Base-by-base conservation (phyloP, 1,284 basidiomycete species). In the Ustilago sp. region DNA sequence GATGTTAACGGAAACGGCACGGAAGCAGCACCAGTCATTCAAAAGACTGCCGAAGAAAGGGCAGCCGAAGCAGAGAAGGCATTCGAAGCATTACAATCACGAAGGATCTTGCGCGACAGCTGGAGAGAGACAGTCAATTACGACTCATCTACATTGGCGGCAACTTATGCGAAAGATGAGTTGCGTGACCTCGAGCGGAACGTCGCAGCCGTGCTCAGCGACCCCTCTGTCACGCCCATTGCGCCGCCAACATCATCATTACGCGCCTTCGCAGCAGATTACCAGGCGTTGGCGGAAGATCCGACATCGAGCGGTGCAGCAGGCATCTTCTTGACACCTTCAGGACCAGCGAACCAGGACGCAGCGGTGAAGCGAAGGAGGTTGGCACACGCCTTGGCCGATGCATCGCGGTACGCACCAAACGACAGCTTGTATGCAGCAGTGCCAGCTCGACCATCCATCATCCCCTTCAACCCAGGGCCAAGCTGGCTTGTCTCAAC, bases 401-500 rank as follows among this genome's bases (percentile, higher is more conserved):
- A 84, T 52, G 66, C 81, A n/a, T 65, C 63, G 36, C 75, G 81
- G 8, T 84, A 78, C 32, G 56, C 69, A 35, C 83, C 83, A 3
- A 77, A 72, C 59, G 83, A 84, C 62, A 83, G 79, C 52, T 53
- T 84, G 53, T 81, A 81, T 36, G 83, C 77, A 3, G 73, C 77
- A 15, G 79, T 83, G 13, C 36, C 69, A 43, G 80, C 73, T 12
- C 74, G 79, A 31, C 83, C 83, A 19, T 62, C 79, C 2, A 58
- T 79, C 51, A 55, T 77, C 1, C 71, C 83, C 3, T 80, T 77
- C 48, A 68, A 59, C 15, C 83, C 83, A 0, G 77, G 77, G 3
- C 77, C 83, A 32, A 84, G 81, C 39, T 71, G 82, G 68, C 63
- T 84, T 23, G 79, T 84, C 7, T 83, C 83, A 31, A 79, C 80